Percentiles rank a stretch among this genome's conserved stretches.
phyloP scores from a whole-genome alignment of 1,284 basidiomycete species.

The Apiotrichum montevideense region DNA sequence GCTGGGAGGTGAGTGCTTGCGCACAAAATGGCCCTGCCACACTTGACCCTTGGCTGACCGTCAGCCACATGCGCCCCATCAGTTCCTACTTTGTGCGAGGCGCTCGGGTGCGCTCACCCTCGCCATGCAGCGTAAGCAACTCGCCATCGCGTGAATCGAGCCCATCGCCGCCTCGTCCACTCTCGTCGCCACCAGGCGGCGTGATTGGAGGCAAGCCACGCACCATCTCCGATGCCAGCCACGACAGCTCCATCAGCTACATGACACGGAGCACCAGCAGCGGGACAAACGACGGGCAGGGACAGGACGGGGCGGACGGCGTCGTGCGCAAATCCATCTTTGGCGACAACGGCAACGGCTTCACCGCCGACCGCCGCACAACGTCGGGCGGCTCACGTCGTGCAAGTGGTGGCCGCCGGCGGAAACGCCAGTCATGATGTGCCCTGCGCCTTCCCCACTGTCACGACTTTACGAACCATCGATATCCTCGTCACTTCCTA shows the following conservation, averaged over 20 bases:
- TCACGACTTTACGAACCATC: too few species aligned
- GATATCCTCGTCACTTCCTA: too few species aligned
- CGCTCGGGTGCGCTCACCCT: neutral
- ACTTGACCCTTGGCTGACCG: neutral
- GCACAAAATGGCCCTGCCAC: too few species aligned
- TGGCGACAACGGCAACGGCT: neutral
- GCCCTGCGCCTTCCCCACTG: too few species aligned
- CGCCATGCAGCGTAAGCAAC: neutral
- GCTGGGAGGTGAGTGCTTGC: slow-evolving; percentile 12
- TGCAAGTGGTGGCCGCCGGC: neutral
- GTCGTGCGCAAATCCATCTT: slow-evolving; percentile 3
- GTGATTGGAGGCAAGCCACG: slow-evolving; percentile 1
- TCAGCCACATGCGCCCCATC: slow-evolving; percentile 5
- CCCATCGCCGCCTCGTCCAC: neutral
- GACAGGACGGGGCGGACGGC: neutral
- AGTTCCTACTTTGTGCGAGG: neutral
- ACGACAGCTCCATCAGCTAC: neutral
- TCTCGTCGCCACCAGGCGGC: slow-evolving; percentile 1
- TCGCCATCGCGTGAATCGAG: neutral
- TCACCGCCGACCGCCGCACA: neutral
- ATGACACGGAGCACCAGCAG: neutral
- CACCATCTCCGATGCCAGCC: neutral
- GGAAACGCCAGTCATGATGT: too few species aligned
- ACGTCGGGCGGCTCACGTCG: neutral
- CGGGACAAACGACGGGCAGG: neutral